A percentile compares a stretch with the other conserved stretches of the same genome.
Evolutionary conservation across 2,329 filamentous ascomycete genomes (phyloP).

Genomic region (Fusarium decemcellulare): DNA sequence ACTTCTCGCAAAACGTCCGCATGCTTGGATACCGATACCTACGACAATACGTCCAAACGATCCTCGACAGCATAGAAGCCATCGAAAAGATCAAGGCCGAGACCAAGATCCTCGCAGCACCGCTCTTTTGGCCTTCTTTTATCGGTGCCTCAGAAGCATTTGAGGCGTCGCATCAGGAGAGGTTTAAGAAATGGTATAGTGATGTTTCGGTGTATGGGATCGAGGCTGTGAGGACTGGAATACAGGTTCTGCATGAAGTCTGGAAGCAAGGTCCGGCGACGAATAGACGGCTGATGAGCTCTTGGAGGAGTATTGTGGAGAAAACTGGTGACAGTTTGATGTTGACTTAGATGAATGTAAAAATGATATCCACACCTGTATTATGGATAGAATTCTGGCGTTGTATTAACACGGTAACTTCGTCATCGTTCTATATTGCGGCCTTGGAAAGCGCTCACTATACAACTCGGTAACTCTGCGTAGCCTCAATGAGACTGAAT

Average conservation of each 20-base stretch:
- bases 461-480: too few relatives aligned
- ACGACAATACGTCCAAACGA: conserved; percentile 29
- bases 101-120: conserved; percentile 35
- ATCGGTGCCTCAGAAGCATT: conserved; percentile 42
- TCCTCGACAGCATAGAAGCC: conserved; percentile 38
- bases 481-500: too few relatives aligned
- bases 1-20: conserved; percentile 41
- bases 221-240: conserved; percentile 41
- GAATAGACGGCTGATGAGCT: neutral
- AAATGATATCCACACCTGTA: too few relatives aligned
- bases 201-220: conserved; percentile 40
- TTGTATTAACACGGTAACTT: too few relatives aligned
- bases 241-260: conserved; percentile 36
- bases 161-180: conserved; percentile 30
- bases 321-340: neutral
- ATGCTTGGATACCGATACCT: conserved; percentile 36
- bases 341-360: neutral
- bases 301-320: neutral
- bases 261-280: conserved; percentile 32
- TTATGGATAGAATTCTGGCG: too few relatives aligned
- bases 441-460: too few relatives aligned
- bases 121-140: conserved; percentile 44
- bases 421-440: too few relatives aligned
- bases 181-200: conserved; percentile 39
- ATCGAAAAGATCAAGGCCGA: conserved; percentile 42